A percentile compares a stretch with the other conserved stretches of the same genome.
Evolutionary conservation across 1,139 yeast species (phyloP).

Genomic region (Kurtzmaniella quercitrusa): DNA sequence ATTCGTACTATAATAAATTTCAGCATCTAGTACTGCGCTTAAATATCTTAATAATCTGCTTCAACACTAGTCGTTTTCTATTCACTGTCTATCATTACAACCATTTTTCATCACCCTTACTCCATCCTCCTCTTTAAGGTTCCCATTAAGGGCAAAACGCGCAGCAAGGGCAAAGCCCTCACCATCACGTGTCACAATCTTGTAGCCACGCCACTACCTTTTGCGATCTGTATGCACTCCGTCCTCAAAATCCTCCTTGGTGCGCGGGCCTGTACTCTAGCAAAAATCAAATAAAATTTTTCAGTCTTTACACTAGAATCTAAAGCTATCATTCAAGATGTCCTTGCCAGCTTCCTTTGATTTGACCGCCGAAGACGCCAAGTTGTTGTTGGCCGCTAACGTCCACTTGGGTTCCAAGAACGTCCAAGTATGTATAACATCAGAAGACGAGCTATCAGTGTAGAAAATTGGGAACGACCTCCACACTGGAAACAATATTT

Average conservation of each 20-base stretch:
- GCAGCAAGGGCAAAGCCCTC: not conserved
- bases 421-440: conserved; percentile 76
- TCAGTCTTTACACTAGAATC: conserved; percentile 9
- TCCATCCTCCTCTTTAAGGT: too few relatives aligned
- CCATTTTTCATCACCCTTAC: too few relatives aligned
- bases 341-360: conserved; percentile 88
- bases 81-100: too few relatives aligned
- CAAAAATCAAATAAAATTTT: conserved; percentile 12
- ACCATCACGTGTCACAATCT: not conserved
- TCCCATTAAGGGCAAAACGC: not conserved
- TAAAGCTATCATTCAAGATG: conserved; percentile 38
- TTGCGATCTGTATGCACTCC: conserved; percentile 3
- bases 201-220: conserved; percentile 1
- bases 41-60: too few relatives aligned
- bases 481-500: not conserved
- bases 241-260: not conserved
- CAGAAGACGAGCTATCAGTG: conserved; percentile 1
- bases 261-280: conserved; percentile 7
- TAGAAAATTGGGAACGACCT: not conserved
- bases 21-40: too few relatives aligned
- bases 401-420: conserved; percentile 99
- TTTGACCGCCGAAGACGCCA: conserved; percentile 98
- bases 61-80: too few relatives aligned
- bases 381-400: conserved; percentile 99
- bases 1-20: too few relatives aligned